Base-by-base conservation (phyloP, 495 filamentous ascomycete genomes). In the Penicillium angulare region DNA sequence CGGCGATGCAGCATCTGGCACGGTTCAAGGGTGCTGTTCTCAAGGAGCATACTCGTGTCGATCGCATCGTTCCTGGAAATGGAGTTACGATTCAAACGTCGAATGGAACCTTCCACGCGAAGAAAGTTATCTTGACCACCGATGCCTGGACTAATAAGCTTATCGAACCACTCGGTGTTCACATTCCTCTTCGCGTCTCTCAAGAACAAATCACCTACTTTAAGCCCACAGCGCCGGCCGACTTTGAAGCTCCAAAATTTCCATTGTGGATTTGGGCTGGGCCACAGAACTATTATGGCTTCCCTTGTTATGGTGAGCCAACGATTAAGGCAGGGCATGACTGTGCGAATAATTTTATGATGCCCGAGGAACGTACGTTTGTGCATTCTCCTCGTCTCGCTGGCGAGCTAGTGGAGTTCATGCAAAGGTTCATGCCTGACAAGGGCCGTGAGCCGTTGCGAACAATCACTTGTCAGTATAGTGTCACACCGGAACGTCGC, bases 201-300 rank as follows among this genome's bases (percentile, higher is more conserved):
- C 63, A 66, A 18, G 63, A 66, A 24, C 63, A 66, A 43, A 53
- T 64, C 13, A 66, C 63, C 35, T 66, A 66, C 42, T 66, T 62
- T 49, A 66, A 64, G 20, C 63, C 60, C 12, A 52, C 55, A 2
- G 48, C 64, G 6, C 12, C 49, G 6, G 20, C 46, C 5, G 42
- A 38, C 17, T 66, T 59, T 27, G 50, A 57, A 12, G 23, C 55
- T 1, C 46, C 47, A 8, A 50, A 43, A 8, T 59, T 64, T 24
- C 63, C 63, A 4, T 53, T 61, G 7, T 66, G 63, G 63, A 66
- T 66, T 17, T 66, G 61, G 57, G 47, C 45, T 10, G 63, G 60
- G 0, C 35, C 52, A 7, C 48, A 47, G 6, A 53, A 49, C 16
- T 66, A 53, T 47, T 66, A 66, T 36, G 63, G 63, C 3, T 66